Evolutionary conservation across 75 land plant genomes (phyloP).

Genomic region (Ceratopteris richardii): DNA sequence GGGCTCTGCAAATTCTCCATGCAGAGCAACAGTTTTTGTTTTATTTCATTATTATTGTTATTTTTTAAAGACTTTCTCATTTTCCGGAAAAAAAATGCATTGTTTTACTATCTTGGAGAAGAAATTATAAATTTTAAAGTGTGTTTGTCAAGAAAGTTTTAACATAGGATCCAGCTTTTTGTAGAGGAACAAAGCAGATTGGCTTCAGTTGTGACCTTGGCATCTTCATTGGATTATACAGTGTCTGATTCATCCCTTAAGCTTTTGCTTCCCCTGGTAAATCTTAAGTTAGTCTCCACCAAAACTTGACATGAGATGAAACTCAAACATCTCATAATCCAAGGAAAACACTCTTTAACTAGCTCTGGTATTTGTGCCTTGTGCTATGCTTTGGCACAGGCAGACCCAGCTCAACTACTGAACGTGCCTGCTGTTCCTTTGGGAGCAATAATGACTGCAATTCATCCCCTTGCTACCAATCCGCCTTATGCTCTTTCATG

Average conservation of each 20-base stretch:
- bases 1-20: conserved; percentile 1
- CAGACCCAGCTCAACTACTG: conserved; percentile 95
- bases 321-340: too few species aligned
- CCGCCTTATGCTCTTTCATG: conserved; percentile 86
- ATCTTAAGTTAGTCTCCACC: too few species aligned
- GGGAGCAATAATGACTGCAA: conserved; percentile 71
- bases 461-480: conserved; percentile 69
- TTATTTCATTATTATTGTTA: too few species aligned
- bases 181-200: conserved; percentile 48
- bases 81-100: too few species aligned
- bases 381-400: conserved; percentile 41
- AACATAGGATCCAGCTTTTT: conserved; percentile 5
- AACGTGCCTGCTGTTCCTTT: conserved; percentile 93
- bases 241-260: conserved; percentile 76
- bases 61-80: too few species aligned
- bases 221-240: conserved; percentile 87
- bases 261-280: conserved; percentile 83
- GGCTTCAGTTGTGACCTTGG: conserved; percentile 75
- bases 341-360: too few species aligned
- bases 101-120: too few species aligned
- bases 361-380: too few species aligned
- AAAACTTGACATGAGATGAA: too few species aligned
- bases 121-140: too few species aligned
- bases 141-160: too few species aligned
- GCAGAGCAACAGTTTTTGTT: background rate